Base-by-base conservation (phyloP, 2,329 filamentous ascomycete genomes). In the Xylaria sp. region DNA sequence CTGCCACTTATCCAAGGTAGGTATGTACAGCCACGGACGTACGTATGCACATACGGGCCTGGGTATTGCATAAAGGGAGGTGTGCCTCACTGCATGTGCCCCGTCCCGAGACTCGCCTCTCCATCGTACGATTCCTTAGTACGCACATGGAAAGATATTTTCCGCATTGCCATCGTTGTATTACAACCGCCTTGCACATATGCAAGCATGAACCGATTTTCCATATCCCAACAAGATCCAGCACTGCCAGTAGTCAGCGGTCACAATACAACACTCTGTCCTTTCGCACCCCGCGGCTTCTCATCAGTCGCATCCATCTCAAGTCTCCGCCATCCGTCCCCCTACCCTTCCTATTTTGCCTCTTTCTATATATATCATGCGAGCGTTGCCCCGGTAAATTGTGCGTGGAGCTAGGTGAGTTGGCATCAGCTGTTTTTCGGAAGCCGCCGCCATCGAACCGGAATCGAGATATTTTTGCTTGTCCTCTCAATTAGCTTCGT, bases 141-240 rank as follows among this genome's bases (percentile, higher is more conserved):
- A 52, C 55, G 49, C 47, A 49, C 48, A 58, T 63, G 49, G 46
- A 25, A 57, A 56, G 33, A 9, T 58, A 52, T 56, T 35, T 47
- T 63, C 60, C 49, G 60, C 49, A 37, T 52, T 51, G 29, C 47
- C 54, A 41, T 40, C 41, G 44, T 35, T 55, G 53, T 64, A 52
- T 56, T 54, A 53, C 58, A n/a, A 13, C 48, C 23, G 37, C 38
- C 52, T 49, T 52, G 43, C 44, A 40, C 58, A 53, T 58, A 66
- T 66, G 64, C 64, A 64, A 62, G 52, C 48, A 66, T 66, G 61
- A 64, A 62, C 58, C 64, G 49, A 66, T 64, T 56, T 58, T 40
- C 27, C 15, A 35, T n/a, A 44, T 51, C 35, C 54, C 38, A 58
- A 38, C 59, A 41, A 58, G 46, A 61, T 60, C 29, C 51, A 37